These are phyloP conservation scores for Ophiobolus disseminans DNA, from an alignment of 2,329 filamentous ascomycete species.

Conservation along the genomic window DNA sequence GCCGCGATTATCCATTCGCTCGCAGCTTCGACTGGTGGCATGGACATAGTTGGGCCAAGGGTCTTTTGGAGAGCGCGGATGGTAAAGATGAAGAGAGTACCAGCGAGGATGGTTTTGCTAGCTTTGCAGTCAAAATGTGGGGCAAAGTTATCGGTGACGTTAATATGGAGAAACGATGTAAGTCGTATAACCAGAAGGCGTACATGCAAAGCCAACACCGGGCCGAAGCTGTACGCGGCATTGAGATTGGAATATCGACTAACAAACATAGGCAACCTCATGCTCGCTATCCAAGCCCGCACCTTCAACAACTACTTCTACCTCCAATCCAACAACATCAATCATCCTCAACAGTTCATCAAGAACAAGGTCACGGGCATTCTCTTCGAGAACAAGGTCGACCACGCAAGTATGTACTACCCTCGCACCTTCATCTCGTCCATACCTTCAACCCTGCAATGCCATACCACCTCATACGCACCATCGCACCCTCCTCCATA, in stretches of 20 bases:
- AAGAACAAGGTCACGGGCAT: conserved; percentile 75
- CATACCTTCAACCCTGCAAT: conserved; percentile 61
- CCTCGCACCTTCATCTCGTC: conserved; percentile 72
- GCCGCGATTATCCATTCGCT: conserved; percentile 73
- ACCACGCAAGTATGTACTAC: conserved; percentile 85
- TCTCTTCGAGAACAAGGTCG: conserved; percentile 92
- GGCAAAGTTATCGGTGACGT: conserved; percentile 76
- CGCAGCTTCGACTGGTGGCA: conserved; percentile 93
- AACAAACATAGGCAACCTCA: conserved; percentile 69
- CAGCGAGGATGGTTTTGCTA: conserved; percentile 87
- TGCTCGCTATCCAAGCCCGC: conserved; percentile 79
- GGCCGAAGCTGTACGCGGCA: neutral
- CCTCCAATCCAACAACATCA: conserved; percentile 71
- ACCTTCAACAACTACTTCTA: conserved; percentile 83
- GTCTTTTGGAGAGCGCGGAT: conserved; percentile 72
- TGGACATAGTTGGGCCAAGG: conserved; percentile 92
- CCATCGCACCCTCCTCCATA: neutral
- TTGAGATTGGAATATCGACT: neutral
- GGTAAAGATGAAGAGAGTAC: conserved; percentile 88
- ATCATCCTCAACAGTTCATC: conserved; percentile 78
- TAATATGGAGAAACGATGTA: conserved; percentile 75
- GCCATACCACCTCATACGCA: neutral
- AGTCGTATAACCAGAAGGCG: no score
- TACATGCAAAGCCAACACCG: no score
- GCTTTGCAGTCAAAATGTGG: conserved; percentile 94